A percentile compares a stretch with the other conserved stretches of the same genome.
Conservation (phyloP, 2,329 filamentous ascomycete species). For the Fusarium sp. region DNA sequence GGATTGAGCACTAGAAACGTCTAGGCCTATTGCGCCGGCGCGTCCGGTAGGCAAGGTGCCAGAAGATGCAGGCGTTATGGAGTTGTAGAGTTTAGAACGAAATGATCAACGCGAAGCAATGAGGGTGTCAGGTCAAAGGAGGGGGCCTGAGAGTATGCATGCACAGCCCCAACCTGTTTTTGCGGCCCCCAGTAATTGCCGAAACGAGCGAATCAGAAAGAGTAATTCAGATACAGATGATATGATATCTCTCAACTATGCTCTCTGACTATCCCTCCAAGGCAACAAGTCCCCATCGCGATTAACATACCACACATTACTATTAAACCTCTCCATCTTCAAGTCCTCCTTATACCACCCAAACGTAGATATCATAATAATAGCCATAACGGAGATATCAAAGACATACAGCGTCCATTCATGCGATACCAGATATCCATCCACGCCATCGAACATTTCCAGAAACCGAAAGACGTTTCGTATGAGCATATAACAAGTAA, state of each 20-base stretch:
- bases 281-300: neutral
- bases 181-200: too few species aligned
- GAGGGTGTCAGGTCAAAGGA: rapidly evolving
- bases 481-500: neutral
- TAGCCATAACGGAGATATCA: neutral
- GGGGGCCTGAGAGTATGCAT: neutral
- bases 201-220: neutral
- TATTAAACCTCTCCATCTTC: neutral
- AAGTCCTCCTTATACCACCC: neutral
- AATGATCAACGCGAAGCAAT: neutral
- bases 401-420: neutral
- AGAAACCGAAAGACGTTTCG: neutral
- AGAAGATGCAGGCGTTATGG: neutral
- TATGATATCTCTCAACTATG: neutral
- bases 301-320: neutral
- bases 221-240: rapidly evolving
- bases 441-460: rapidly evolving
- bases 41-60: rapidly evolving
- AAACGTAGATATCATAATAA: neutral
- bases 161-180: neutral
- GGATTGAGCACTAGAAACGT: too few species aligned
- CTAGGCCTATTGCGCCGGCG: too few species aligned
- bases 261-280: neutral
- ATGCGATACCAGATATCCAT: neutral
- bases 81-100: neutral